Evolutionary conservation across 1,284 basidiomycete species (phyloP), one percentile per base, ranked within the genome.

Genomic region (Quambalaria eucalypti): DNA sequence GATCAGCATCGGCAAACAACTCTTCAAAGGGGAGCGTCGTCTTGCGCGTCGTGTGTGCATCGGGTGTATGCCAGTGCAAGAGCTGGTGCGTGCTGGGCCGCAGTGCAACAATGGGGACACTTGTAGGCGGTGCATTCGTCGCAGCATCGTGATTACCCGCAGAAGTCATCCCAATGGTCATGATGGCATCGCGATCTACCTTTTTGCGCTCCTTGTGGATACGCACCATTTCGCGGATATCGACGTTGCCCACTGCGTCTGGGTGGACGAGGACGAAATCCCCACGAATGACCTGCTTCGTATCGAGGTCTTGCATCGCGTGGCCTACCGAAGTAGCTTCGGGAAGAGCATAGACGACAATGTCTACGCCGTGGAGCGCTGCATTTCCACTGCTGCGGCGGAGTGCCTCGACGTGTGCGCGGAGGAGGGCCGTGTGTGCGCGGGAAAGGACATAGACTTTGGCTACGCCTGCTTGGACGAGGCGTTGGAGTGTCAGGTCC

Each of bases 221-320:
- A 46, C 85, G 81, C 47, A 97, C 87, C 59, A 92, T 88, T 65
- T 88, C 85, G 68, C 87, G 86, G 59, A 99, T 85, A 67, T 87
- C 84, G 66, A 97, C 82, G 76, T 90, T 97, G 78, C 90, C 91
- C 61, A 98, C 87, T 55, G 95, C 83, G 73, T 97, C 93, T 21
- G 89, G 90, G 73, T 87, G 87, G 60, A 97, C 87, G 62, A 99
- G 86, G 25, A 75, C 53, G 47, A 75, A 76, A 53, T 98, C 92
- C 56, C 83, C 84, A 28, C 89, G 88, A 68, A 98, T 86, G 68
- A 98, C 83, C 65, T 90, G 85, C 54, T 70, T 61, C 31, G 87
- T 87, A 78, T 98, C 97, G 64, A 97, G 85, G 77, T 98, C 92
- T 59, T 95, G 85, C 81, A 99, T 85, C 29, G 91, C 91, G 76